phyloP scores from a whole-genome alignment of 2,329 filamentous ascomycete species.

The Fusarium sp. region DNA sequence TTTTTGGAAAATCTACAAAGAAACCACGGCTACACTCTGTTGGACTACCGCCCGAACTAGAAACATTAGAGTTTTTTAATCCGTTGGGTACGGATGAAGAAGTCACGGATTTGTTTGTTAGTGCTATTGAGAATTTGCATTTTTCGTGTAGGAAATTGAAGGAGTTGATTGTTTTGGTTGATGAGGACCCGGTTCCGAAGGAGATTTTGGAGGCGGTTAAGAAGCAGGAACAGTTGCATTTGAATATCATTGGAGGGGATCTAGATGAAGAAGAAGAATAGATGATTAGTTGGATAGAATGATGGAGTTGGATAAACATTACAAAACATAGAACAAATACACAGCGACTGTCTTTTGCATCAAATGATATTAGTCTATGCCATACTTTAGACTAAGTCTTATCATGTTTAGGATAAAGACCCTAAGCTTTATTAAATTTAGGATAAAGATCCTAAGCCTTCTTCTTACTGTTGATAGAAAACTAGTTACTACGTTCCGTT shows the following conservation, averaged over 20 bases:
- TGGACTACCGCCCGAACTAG: slow-evolving; percentile 56
- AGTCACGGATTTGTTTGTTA: slow-evolving; percentile 56
- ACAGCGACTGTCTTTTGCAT: background rate
- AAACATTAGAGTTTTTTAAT: slow-evolving; percentile 57
- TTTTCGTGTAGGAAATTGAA: slow-evolving; percentile 51
- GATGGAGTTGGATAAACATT: background rate
- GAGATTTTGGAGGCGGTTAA: slow-evolving; percentile 50
- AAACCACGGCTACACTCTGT: slow-evolving; percentile 58
- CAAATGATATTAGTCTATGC: too few relatives aligned
- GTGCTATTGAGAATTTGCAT: slow-evolving; percentile 51
- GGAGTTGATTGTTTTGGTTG: slow-evolving; percentile 50
- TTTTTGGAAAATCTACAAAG: slow-evolving; percentile 56
- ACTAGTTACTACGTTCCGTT: too few relatives aligned
- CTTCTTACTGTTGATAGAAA: too few relatives aligned
- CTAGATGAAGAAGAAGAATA: background rate
- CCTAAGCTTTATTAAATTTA: too few relatives aligned
- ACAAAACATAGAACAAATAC: background rate
- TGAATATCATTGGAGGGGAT: slow-evolving; percentile 47
- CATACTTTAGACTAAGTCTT: too few relatives aligned
- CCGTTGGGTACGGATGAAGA: slow-evolving; percentile 57
- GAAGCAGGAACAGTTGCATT: slow-evolving; percentile 42
- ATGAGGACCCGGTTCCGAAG: slow-evolving; percentile 47
- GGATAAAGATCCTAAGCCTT: too few relatives aligned
- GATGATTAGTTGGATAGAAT: background rate
- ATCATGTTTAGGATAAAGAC: too few relatives aligned